Evolutionary conservation across 2,329 filamentous ascomycete genomes (phyloP).

Genomic region (Basipetospora chlamydospora): DNA sequence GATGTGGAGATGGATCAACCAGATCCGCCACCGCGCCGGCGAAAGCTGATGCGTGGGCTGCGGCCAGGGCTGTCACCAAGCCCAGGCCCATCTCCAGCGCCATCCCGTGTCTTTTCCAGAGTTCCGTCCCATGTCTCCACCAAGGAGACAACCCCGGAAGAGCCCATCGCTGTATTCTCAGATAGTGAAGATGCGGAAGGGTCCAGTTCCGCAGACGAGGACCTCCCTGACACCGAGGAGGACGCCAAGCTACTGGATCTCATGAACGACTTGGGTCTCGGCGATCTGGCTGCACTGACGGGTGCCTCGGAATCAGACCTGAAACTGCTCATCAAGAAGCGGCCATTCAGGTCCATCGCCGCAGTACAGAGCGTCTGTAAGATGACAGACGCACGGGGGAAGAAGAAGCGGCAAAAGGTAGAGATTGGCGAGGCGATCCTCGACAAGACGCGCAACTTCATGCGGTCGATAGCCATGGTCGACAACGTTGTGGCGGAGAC

Average conservation of each 20-base stretch:
- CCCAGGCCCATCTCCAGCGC: neutral
- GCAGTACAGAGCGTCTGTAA: constrained; percentile 52
- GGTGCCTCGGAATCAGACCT: constrained; percentile 57
- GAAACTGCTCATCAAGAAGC: constrained; percentile 52
- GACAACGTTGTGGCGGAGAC: constrained; percentile 69
- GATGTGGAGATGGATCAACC: neutral
- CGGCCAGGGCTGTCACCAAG: neutral
- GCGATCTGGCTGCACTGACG: constrained; percentile 71
- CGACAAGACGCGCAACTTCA: constrained; percentile 51
- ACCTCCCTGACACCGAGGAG: constrained; percentile 14
- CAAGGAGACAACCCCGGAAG: constrained; percentile 4
- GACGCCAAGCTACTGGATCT: constrained; percentile 51
- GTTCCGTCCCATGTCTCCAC: constrained; percentile 2
- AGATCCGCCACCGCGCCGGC: neutral
- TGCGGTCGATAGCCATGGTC: constrained; percentile 66
- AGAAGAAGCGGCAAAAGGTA: constrained; percentile 25
- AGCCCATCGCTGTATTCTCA: neutral
- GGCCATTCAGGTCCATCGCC: constrained; percentile 48
- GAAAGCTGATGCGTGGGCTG: constrained; percentile 9
- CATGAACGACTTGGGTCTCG: constrained; percentile 64
- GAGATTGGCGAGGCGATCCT: constrained; percentile 39
- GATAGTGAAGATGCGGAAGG: constrained; percentile 24
- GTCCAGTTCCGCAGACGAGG: constrained; percentile 20
- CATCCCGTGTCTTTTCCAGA: neutral
- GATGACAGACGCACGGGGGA: constrained; percentile 25